phyloP scores from a whole-genome alignment of 208 protist genomes.

The Acanthamoeba sp. region DNA sequence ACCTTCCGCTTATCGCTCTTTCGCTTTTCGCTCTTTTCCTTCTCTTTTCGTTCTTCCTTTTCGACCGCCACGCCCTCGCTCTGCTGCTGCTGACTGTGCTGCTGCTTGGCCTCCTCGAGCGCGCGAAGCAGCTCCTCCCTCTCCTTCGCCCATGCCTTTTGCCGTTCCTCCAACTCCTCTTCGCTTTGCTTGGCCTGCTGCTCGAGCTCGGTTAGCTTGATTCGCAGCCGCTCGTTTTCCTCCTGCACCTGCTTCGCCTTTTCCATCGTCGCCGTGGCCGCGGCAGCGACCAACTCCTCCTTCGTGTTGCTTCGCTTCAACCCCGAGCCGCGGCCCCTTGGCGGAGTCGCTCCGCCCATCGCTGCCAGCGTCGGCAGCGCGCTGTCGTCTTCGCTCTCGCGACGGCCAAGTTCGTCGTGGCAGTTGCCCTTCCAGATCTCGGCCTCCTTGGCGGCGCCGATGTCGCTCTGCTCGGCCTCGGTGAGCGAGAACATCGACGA shows the following conservation, averaged over 20 bases:
- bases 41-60: constrained; percentile 9
- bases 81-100: neutral
- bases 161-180: neutral
- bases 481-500: neutral
- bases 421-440: neutral
- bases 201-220: neutral
- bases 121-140: neutral
- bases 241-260: neutral
- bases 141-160: neutral
- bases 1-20: neutral
- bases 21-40: constrained; percentile 9
- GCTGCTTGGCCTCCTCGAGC: neutral
- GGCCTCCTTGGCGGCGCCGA: neutral
- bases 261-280: neutral
- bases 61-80: neutral
- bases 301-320: neutral
- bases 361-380: neutral
- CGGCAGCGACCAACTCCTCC: neutral
- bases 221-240: neutral
- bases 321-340: neutral
- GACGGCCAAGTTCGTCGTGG: neutral
- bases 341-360: neutral
- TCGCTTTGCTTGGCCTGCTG: neutral
- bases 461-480: constrained; percentile 7
- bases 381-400: neutral